phyloP scores from a whole-genome alignment of 78 protist genomes.

The Emiliania huxleyi region DNA sequence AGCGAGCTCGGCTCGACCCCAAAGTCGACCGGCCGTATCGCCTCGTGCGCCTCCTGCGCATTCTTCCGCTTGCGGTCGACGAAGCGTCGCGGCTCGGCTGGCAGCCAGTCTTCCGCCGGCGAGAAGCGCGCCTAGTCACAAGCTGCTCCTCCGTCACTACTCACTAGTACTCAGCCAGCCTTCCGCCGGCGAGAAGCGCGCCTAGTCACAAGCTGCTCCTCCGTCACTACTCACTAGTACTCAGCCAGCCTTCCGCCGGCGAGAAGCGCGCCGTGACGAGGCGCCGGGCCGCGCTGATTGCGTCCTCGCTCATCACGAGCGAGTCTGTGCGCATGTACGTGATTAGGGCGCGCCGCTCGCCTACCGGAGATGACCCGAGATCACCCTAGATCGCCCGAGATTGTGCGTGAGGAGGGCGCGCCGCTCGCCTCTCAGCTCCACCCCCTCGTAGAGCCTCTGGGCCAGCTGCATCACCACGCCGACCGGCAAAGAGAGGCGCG shows the following conservation, averaged over 20 bases:
- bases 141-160: neutral
- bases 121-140: neutral
- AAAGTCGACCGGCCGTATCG: conserved; percentile 29
- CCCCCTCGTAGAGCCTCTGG: conserved; percentile 35
- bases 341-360: neutral
- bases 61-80: neutral
- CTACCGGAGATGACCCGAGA: too few relatives aligned
- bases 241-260: neutral
- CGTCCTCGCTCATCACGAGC: neutral
- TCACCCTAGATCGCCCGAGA: too few relatives aligned
- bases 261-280: neutral
- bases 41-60: conserved; percentile 51
- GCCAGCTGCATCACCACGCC: neutral
- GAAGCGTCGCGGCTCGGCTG: neutral
- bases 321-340: conserved; percentile 54
- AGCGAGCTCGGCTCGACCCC: neutral
- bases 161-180: too few relatives aligned
- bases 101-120: neutral
- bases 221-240: too few relatives aligned
- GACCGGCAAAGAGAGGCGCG: neutral
- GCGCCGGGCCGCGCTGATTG: neutral
- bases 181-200: neutral
- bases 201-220: neutral
- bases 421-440: neutral
- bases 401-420: conserved; percentile 37